These are phyloP conservation scores for Rubroshorea leprosula DNA, from an alignment of 345 rosid species.

Conservation along the genomic window DNA sequence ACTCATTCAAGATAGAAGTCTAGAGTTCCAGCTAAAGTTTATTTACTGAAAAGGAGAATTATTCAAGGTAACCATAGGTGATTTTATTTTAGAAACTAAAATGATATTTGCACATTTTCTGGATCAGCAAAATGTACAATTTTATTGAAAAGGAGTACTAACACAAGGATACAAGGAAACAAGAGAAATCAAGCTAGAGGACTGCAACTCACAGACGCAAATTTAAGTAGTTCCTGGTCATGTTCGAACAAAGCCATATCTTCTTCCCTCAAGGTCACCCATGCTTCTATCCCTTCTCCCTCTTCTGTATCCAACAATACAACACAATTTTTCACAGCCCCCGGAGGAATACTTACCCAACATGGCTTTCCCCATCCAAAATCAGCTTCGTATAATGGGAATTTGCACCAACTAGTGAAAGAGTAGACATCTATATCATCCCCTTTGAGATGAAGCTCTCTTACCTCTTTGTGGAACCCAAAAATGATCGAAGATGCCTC, in stretches of 20 bases:
- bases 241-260: slow-evolving; percentile 21
- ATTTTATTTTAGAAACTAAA: no score
- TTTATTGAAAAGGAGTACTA: no score
- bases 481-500: background rate
- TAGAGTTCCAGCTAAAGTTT: no score
- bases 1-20: no score
- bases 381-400: slow-evolving; percentile 39
- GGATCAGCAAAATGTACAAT: no score
- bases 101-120: no score
- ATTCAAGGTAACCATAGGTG: no score
- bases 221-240: slow-evolving; percentile 15
- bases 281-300: slow-evolving; percentile 29
- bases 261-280: slow-evolving; percentile 13
- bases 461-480: background rate
- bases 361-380: slow-evolving; percentile 31
- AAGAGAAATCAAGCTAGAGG: no score
- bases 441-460: background rate
- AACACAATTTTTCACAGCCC: slow-evolving; percentile 26
- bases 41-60: no score
- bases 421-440: slow-evolving; percentile 13
- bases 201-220: no score
- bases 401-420: slow-evolving; percentile 37
- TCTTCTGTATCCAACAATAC: slow-evolving; percentile 32
- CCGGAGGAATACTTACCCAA: background rate
- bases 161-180: no score